phyloP scores from a whole-genome alignment of 306 rosid genomes.

The Inga oerstediana region DNA sequence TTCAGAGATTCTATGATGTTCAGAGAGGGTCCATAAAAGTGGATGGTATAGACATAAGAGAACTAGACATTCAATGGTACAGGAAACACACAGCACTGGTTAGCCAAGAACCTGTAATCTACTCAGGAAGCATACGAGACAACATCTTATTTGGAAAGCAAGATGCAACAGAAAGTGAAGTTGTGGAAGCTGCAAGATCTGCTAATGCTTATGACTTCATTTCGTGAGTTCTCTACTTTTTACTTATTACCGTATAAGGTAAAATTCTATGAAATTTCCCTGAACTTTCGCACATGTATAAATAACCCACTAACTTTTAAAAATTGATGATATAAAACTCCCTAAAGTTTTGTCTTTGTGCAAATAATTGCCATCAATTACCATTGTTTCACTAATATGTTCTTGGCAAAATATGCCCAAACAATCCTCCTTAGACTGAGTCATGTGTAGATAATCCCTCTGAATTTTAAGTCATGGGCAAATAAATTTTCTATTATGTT shows the following conservation, averaged over 20 bases:
- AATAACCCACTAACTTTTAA: neutral
- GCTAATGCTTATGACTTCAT: constrained; percentile 44
- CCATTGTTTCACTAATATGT: neutral
- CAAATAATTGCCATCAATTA: neutral
- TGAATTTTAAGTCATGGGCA: too few relatives aligned
- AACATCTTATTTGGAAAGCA: constrained; percentile 68
- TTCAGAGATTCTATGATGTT: constrained; percentile 85
- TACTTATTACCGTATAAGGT: neutral
- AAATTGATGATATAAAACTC: neutral
- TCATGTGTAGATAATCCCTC: neutral
- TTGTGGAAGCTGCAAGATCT: constrained; percentile 40
- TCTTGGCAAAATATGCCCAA: neutral
- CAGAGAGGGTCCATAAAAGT: constrained; percentile 71
- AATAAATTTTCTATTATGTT: too few relatives aligned
- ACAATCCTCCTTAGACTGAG: neutral
- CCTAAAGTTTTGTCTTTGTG: neutral
- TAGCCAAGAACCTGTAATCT: constrained; percentile 94
- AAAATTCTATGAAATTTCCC: neutral
- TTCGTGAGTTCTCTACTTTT: constrained; percentile 3
- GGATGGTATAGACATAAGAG: constrained; percentile 84
- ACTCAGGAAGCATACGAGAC: constrained; percentile 70
- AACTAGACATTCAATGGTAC: constrained; percentile 75
- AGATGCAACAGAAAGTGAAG: constrained; percentile 15
- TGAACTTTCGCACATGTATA: neutral
- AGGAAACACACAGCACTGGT: constrained; percentile 80